Conservation (phyloP, 164 flowering plant genomes). For the Vitis labrusca region DNA sequence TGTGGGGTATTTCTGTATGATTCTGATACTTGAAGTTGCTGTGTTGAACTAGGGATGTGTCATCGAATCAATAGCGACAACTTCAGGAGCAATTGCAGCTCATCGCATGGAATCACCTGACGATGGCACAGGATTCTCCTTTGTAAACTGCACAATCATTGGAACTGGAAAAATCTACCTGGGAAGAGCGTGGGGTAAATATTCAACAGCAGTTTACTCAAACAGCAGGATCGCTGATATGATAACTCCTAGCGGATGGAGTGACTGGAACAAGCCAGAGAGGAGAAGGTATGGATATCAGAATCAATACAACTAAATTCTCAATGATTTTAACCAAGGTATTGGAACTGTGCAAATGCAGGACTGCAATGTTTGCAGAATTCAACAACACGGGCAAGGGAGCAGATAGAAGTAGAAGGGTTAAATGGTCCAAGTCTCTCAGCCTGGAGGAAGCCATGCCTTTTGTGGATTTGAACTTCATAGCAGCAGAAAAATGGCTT, state of each 20-base stretch:
- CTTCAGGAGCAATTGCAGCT: conserved; percentile 79
- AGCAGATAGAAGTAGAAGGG: conserved; percentile 50
- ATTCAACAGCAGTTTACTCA: conserved; percentile 64
- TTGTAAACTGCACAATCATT: conserved; percentile 56
- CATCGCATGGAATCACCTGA: conserved; percentile 50
- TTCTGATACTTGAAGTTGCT: conserved; percentile 6
- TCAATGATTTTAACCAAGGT: background rate
- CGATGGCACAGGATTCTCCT: conserved; percentile 85
- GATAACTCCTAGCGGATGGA: conserved; percentile 69
- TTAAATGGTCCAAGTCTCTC: conserved; percentile 64
- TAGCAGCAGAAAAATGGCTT: conserved; percentile 73
- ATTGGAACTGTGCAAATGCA: conserved; percentile 19
- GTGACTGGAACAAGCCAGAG: background rate
- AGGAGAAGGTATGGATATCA: background rate
- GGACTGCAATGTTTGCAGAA: conserved; percentile 74
- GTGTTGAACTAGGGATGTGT: conserved; percentile 44
- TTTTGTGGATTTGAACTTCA: conserved; percentile 47
- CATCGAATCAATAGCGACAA: conserved; percentile 54
- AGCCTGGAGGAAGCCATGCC: conserved; percentile 48
- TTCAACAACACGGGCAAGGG: conserved; percentile 72
- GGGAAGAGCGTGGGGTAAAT: conserved; percentile 93
- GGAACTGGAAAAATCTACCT: conserved; percentile 60
- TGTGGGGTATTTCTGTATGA: background rate
- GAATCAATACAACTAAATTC: too few relatives aligned
- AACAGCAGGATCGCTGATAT: conserved; percentile 46